phyloP scores from a whole-genome alignment of 495 filamentous ascomycete genomes.

The Neurospora hispaniola region DNA sequence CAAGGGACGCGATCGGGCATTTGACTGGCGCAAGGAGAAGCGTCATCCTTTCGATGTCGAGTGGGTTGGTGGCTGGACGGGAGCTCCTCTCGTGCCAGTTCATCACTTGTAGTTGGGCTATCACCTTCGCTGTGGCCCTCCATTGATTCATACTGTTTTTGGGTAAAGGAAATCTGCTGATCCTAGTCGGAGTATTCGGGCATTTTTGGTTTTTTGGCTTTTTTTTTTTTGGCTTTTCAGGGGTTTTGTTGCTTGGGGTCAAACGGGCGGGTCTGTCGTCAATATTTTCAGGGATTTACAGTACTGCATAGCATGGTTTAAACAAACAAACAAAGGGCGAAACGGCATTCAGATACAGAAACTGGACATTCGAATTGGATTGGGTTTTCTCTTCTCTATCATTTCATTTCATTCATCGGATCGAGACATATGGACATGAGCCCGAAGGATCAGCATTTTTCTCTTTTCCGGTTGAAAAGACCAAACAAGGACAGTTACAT shows the following conservation, averaged over 20 bases:
- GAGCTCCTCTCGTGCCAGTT: conserved; percentile 20
- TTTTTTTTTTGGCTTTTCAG: conserved; percentile 8
- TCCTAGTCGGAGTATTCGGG: conserved; percentile 13
- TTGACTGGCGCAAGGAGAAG: conserved; percentile 57
- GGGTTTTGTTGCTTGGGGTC: conserved; percentile 4
- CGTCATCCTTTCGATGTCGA: conserved; percentile 62
- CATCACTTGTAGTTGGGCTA: conserved; percentile 45
- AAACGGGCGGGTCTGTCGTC: conserved; percentile 6
- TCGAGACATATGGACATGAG: conserved; percentile 6
- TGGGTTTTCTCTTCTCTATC: conserved; percentile 10
- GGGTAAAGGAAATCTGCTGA: conserved; percentile 17
- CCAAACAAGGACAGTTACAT: conserved; percentile 1
- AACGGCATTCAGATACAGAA: conserved; percentile 6
- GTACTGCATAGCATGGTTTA: conserved; percentile 26
- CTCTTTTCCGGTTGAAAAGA: conserved; percentile 4
- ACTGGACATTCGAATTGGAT: conserved; percentile 22
- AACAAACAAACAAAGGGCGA: conserved; percentile 14
- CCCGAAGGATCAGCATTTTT: conserved; percentile 20
- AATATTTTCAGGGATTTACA: conserved; percentile 9
- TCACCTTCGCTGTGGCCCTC: conserved; percentile 23
- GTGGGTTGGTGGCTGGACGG: conserved; percentile 76
- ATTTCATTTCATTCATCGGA: neutral
- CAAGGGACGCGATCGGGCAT: conserved; percentile 40
- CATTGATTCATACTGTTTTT: conserved; percentile 10
- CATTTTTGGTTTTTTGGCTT: conserved; percentile 6